These are phyloP conservation scores for Hirsutella minnesotensis DNA, from an alignment of 2,329 filamentous ascomycete genomes.

Conservation along the genomic window DNA sequence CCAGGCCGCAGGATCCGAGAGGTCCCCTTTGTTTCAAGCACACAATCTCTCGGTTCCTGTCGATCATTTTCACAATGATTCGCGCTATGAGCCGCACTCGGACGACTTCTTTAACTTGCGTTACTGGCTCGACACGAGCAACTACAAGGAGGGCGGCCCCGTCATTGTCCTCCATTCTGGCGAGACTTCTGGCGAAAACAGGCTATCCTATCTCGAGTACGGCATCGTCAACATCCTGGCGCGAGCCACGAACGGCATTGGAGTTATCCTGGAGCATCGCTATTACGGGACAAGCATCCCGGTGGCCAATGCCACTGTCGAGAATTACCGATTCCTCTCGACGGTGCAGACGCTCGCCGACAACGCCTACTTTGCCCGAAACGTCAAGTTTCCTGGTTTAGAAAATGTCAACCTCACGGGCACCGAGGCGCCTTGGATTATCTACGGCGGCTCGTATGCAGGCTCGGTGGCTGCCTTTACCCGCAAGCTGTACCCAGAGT, in stretches of 20 bases:
- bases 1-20: too few relatives aligned
- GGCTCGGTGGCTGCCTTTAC: constrained; percentile 69
- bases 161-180: constrained; percentile 68
- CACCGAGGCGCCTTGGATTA: constrained; percentile 56
- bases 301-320: constrained; percentile 47
- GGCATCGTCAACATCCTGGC: constrained; percentile 64
- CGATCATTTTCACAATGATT: constrained; percentile 77
- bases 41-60: constrained; percentile 38
- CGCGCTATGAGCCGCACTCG: constrained; percentile 64
- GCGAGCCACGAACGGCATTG: constrained; percentile 60
- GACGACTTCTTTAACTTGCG: constrained; percentile 56
- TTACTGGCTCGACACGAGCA: constrained; percentile 72
- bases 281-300: constrained; percentile 77
- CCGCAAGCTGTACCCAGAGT: constrained; percentile 63
- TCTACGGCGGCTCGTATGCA: constrained; percentile 76
- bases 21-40: constrained; percentile 6
- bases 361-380: constrained; percentile 65
- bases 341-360: constrained; percentile 78
- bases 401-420: constrained; percentile 57
- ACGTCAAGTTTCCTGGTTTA: constrained; percentile 59
- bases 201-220: constrained; percentile 63
- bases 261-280: constrained; percentile 73
- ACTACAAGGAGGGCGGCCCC: constrained; percentile 68
- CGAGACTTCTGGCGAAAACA: constrained; percentile 51
- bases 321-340: constrained; percentile 69